A percentile compares a stretch with the other conserved stretches of the same genome.
Conservation (phyloP, 108 stramenopile genomes). For the Nannochloropsis oceanica region DNA sequence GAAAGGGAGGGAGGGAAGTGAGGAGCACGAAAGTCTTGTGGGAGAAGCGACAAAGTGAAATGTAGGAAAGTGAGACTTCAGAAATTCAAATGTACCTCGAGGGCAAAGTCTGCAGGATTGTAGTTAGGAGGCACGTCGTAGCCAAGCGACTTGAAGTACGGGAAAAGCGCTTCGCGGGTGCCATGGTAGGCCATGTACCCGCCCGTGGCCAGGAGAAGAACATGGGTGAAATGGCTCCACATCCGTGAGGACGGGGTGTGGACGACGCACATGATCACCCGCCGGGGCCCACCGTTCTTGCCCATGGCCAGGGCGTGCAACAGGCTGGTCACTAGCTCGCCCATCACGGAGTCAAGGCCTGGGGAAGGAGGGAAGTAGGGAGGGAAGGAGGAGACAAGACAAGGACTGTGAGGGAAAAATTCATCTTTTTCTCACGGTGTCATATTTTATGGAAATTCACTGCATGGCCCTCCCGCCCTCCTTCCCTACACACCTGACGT, state of each 20-base stretch:
- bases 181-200: neutral
- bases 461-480: neutral
- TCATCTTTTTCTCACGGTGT: too few relatives aligned
- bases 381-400: too few relatives aligned
- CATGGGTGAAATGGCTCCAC: neutral
- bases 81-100: neutral
- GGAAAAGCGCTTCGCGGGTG: neutral
- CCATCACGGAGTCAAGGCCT: neutral
- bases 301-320: neutral
- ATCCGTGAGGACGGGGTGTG: neutral
- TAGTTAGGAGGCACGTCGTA: neutral
- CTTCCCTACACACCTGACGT: conserved; percentile 44
- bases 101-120: neutral
- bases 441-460: too few relatives aligned
- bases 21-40: too few relatives aligned
- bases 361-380: too few relatives aligned
- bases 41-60: too few relatives aligned
- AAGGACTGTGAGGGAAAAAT: too few relatives aligned
- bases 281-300: neutral
- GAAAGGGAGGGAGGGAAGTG: too few relatives aligned
- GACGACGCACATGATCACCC: neutral
- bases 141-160: neutral
- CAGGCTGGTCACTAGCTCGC: neutral
- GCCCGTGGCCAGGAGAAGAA: neutral
- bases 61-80: too few relatives aligned